phyloP scores from a whole-genome alignment of 208 protist species.

The Leishmania lainsoni region DNA sequence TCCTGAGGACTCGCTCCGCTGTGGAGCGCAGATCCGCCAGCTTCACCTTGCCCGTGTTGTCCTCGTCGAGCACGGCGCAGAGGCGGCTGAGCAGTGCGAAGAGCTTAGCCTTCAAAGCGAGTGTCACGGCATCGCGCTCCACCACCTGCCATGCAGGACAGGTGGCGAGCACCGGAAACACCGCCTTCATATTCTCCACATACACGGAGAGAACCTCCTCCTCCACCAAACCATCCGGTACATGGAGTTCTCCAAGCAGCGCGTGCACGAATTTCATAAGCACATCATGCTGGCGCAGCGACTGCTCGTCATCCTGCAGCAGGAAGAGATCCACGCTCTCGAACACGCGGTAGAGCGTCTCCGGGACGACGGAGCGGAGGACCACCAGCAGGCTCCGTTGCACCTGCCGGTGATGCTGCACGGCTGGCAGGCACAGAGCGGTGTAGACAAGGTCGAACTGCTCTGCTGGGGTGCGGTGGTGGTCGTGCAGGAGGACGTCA shows the following conservation, averaged over 20 bases:
- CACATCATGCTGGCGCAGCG: conserved; percentile 30
- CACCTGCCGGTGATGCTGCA: conserved; percentile 39
- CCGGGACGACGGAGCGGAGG: conserved; percentile 64
- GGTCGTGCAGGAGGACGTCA: conserved; percentile 60
- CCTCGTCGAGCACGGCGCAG: conserved; percentile 73
- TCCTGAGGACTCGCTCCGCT: conserved; percentile 59
- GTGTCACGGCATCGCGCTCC: conserved; percentile 37
- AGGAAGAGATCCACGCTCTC: conserved; percentile 57
- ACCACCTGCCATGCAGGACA: conserved; percentile 58
- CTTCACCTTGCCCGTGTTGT: conserved; percentile 58
- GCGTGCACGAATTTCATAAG: conserved; percentile 55
- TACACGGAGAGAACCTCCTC: conserved; percentile 78
- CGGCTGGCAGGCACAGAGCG: conserved; percentile 72
- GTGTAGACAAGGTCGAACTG: conserved; percentile 84
- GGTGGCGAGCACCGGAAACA: conserved; percentile 51
- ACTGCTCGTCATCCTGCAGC: conserved; percentile 32
- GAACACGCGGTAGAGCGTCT: conserved; percentile 74
- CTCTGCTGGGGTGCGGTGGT: conserved; percentile 46
- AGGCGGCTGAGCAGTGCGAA: conserved; percentile 61
- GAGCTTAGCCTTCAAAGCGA: conserved; percentile 65
- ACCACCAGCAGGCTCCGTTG: conserved; percentile 66
- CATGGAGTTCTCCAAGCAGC: conserved; percentile 49
- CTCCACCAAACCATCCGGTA: conserved; percentile 40
- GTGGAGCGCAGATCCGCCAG: conserved; percentile 61
- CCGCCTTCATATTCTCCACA: conserved; percentile 59